Evolutionary conservation across 2,329 filamentous ascomycete genomes (phyloP).

Genomic region (Tricladium varicosporioides): DNA sequence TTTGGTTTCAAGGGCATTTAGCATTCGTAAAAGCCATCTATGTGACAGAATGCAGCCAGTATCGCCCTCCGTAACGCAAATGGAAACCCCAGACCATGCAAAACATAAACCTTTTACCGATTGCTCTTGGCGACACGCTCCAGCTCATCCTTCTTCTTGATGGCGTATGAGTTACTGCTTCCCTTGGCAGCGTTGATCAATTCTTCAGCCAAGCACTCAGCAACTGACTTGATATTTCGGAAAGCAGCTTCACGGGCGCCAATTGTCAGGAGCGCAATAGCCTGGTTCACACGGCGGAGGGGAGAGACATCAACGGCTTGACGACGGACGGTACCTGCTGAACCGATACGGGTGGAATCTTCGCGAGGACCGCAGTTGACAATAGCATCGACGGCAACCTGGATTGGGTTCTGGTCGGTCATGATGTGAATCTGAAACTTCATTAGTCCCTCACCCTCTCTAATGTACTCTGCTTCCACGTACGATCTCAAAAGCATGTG

Average conservation of each 20-base stretch:
- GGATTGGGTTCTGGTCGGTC: slow-evolving; percentile 99
- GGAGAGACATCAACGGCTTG: slow-evolving; percentile 99
- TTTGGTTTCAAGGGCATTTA: slow-evolving; percentile 12
- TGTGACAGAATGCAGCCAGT: slow-evolving; percentile 35
- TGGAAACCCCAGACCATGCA: slow-evolving; percentile 33
- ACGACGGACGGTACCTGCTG: slow-evolving; percentile 98
- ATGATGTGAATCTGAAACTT: slow-evolving; percentile 90
- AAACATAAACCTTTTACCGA: slow-evolving; percentile 70
- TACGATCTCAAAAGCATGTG: slow-evolving; percentile 99
- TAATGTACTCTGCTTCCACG: slow-evolving; percentile 42
- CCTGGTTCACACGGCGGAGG: slow-evolving; percentile 99
- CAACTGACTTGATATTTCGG: slow-evolving; percentile 99
- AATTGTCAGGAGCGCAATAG: slow-evolving; percentile 97
- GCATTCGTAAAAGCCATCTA: slow-evolving; percentile 24
- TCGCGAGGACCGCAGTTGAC: slow-evolving; percentile 99
- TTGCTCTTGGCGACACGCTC: slow-evolving; percentile 99
- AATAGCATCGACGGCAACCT: slow-evolving; percentile 98
- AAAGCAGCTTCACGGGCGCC: slow-evolving; percentile 98
- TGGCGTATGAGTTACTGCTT: slow-evolving; percentile 99
- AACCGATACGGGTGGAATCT: slow-evolving; percentile 99
- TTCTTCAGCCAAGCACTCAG: slow-evolving; percentile 99
- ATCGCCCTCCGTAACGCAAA: slow-evolving; percentile 32
- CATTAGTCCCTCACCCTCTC: slow-evolving; percentile 14
- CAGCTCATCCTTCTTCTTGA: slow-evolving; percentile 99
- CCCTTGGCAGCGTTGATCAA: slow-evolving; percentile 99